phyloP scores from a whole-genome alignment of 2,329 filamentous ascomycete species.

The Fusarium sp. region DNA sequence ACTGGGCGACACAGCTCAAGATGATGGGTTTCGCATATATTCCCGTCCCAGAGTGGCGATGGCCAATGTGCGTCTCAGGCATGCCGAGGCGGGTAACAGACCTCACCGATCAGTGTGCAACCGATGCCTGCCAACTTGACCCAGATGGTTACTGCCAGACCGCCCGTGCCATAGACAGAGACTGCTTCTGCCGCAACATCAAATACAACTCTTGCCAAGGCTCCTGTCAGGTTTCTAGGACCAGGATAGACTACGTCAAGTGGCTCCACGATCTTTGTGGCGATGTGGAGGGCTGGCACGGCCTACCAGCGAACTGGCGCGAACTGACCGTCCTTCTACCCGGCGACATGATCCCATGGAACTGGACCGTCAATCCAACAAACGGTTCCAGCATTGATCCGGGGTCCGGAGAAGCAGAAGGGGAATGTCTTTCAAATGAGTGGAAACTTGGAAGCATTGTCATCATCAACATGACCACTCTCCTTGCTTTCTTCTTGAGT shows the following conservation, averaged over 20 bases:
- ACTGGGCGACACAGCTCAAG: not conserved
- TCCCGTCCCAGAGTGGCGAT: not conserved
- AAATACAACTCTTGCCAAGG: not conserved
- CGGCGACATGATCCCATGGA: constrained; percentile 32
- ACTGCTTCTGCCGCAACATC: not conserved
- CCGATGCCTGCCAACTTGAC: not conserved
- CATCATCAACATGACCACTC: constrained; percentile 4
- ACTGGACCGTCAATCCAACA: constrained; percentile 9
- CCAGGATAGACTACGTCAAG: not conserved
- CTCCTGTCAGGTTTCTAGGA: not conserved
- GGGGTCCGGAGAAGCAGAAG: fast-evolving
- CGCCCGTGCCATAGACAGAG: not conserved
- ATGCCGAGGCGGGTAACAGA: not conserved
- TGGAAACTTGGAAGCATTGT: constrained; percentile 12
- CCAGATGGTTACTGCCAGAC: not conserved
- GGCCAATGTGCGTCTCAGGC: not conserved
- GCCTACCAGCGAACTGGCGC: constrained; percentile 2
- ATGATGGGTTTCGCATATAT: not conserved
- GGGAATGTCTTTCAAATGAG: not conserved
- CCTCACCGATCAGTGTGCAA: not conserved
- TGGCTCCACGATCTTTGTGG: not conserved
- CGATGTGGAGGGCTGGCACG: not conserved
- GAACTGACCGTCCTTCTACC: not conserved
- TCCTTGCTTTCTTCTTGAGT: not conserved
- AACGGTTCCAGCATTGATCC: not conserved